phyloP scores from a whole-genome alignment of 352 stramenopile species.

The Phytophthora pistaciae region DNA sequence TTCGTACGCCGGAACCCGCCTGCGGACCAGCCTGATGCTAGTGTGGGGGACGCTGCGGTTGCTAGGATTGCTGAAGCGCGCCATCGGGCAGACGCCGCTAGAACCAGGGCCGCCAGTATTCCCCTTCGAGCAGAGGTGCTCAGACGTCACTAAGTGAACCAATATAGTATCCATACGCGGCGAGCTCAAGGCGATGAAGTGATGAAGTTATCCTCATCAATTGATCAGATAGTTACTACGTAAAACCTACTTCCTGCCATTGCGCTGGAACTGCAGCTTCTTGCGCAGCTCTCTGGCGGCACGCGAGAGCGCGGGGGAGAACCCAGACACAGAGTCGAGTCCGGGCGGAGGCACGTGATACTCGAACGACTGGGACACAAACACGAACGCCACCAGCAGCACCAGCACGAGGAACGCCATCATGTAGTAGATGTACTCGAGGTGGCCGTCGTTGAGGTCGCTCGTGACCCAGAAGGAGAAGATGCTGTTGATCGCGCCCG shows the following conservation, averaged over 20 bases:
- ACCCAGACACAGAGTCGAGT: conserved; percentile 59
- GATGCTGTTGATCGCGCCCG: conserved; percentile 85
- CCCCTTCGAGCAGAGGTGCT: too few relatives aligned
- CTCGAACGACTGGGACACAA: conserved; percentile 83
- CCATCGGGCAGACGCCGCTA: too few relatives aligned
- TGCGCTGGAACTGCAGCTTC: conserved; percentile 45
- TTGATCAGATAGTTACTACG: background rate
- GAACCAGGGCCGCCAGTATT: too few relatives aligned
- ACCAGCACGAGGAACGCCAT: conserved; percentile 75
- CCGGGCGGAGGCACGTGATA: conserved; percentile 73
- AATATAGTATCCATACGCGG: too few relatives aligned
- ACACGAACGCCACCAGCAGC: conserved; percentile 67
- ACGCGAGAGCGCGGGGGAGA: conserved; percentile 69
- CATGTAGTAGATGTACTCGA: conserved; percentile 93
- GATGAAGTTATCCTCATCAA: too few relatives aligned
- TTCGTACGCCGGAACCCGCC: too few relatives aligned
- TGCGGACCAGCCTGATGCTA: too few relatives aligned
- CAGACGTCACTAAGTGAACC: too few relatives aligned
- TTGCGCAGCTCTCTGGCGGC: conserved; percentile 53
- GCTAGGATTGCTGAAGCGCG: too few relatives aligned
- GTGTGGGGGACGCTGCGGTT: too few relatives aligned
- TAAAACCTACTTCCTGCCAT: conserved; percentile 25
- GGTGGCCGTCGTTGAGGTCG: conserved; percentile 90
- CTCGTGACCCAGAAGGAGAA: conserved; percentile 92
- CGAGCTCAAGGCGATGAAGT: too few relatives aligned